A percentile compares a stretch with the other conserved stretches of the same genome.
Conservation (phyloP, 1,139 yeast species). For the Blastobotrys arbuscula region DNA sequence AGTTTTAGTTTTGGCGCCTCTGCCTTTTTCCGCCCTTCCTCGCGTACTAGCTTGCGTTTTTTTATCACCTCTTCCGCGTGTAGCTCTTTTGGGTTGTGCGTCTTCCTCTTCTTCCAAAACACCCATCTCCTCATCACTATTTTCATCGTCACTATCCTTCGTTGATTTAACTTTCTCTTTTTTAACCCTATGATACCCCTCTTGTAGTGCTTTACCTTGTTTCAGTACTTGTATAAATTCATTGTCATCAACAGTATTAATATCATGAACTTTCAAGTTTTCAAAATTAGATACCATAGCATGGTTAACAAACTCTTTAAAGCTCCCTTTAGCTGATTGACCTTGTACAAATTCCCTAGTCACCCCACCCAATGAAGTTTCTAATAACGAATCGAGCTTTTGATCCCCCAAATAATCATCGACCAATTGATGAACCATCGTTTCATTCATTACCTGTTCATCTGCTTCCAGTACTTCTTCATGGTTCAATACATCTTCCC, state of each 20-base stretch:
- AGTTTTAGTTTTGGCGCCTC: constrained; percentile 5
- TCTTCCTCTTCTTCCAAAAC: constrained; percentile 1
- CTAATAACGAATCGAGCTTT: constrained; percentile 66
- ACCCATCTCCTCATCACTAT: neutral
- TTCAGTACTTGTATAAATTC: constrained; percentile 16
- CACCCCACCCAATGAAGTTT: constrained; percentile 68
- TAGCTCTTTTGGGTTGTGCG: too few relatives aligned
- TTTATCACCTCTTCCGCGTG: constrained; percentile 4
- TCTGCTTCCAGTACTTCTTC: constrained; percentile 14
- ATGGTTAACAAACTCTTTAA: constrained; percentile 61
- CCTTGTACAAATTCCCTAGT: constrained; percentile 60
- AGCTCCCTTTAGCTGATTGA: constrained; percentile 72
- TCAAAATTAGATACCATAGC: constrained; percentile 62
- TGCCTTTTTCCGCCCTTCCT: neutral
- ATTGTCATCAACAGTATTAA: constrained; percentile 32
- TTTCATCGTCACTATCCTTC: neutral
- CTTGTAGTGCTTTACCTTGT: constrained; percentile 12
- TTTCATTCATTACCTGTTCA: constrained; percentile 35
- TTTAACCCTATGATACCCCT: neutral
- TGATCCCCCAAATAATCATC: constrained; percentile 52
- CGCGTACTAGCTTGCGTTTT: neutral
- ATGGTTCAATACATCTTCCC: constrained; percentile 19
- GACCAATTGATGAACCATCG: constrained; percentile 55
- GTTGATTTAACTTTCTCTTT: neutral
- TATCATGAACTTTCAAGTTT: constrained; percentile 41